phyloP scores from a whole-genome alignment of 805 yeast genomes.

The Candida xiaguanensis region DNA sequence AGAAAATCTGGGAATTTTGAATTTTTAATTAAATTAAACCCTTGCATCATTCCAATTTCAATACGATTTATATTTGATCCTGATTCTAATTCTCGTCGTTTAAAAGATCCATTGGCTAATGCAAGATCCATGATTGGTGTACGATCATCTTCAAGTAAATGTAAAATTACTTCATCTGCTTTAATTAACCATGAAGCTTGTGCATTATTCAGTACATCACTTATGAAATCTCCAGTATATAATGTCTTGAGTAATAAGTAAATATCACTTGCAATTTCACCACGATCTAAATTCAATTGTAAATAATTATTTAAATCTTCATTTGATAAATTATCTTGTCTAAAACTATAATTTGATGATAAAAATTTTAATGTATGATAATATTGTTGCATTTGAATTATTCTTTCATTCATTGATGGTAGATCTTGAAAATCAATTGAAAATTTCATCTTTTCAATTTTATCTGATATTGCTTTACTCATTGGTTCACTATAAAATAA shows the following conservation, averaged over 20 bases:
- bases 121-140: constrained; percentile 36
- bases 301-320: constrained; percentile 43
- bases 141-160: constrained; percentile 39
- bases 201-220: constrained; percentile 16
- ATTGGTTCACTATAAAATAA: constrained; percentile 74
- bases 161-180: constrained; percentile 38
- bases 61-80: constrained; percentile 38
- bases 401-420: constrained; percentile 42
- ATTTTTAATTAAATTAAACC: constrained; percentile 28
- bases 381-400: constrained; percentile 48
- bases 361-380: constrained; percentile 38
- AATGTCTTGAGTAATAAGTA: constrained; percentile 34
- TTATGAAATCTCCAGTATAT: constrained; percentile 28
- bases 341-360: constrained; percentile 45
- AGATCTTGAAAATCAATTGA: constrained; percentile 69
- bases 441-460: constrained; percentile 61
- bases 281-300: constrained; percentile 31
- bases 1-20: constrained; percentile 32
- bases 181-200: constrained; percentile 32
- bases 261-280: constrained; percentile 30
- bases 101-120: constrained; percentile 31
- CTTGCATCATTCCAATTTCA: constrained; percentile 36
- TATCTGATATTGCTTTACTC: constrained; percentile 51
- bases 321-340: constrained; percentile 48
- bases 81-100: constrained; percentile 32